A percentile compares a stretch with the other conserved stretches of the same genome.
Conservation (phyloP, 108 stramenopile species). For the Ochromonas danica region DNA sequence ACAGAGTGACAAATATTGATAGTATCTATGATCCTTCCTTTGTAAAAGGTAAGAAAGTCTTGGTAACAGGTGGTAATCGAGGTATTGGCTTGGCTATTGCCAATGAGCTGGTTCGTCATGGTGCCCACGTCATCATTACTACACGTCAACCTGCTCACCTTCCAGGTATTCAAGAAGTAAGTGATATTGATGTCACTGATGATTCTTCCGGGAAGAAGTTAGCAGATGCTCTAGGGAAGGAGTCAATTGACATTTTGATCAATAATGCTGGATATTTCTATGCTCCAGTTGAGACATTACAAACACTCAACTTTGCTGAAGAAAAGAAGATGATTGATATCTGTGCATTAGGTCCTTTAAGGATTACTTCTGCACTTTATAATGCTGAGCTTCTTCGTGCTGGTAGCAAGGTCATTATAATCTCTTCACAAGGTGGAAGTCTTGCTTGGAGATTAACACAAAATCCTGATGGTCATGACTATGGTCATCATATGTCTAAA, state of each 20-base stretch:
- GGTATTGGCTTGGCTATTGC: constrained; percentile 76
- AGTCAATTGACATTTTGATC: constrained; percentile 72
- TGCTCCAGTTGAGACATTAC: constrained; percentile 67
- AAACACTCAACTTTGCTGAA: constrained; percentile 74
- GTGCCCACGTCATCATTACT: constrained; percentile 71
- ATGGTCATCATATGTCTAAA: constrained; percentile 88
- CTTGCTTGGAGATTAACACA: constrained; percentile 73
- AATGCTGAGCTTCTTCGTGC: constrained; percentile 62
- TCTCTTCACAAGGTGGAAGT: constrained; percentile 83
- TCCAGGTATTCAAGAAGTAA: constrained; percentile 57
- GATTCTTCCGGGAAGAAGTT: constrained; percentile 67
- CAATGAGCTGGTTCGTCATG: constrained; percentile 60
- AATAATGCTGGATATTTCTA: constrained; percentile 85
- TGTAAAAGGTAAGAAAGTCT: constrained; percentile 67
- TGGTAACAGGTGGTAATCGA: constrained; percentile 81
- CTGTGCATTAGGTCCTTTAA: constrained; percentile 78
- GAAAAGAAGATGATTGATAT: constrained; percentile 82
- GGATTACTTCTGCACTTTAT: constrained; percentile 70
- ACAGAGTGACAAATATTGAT: constrained; percentile 68
- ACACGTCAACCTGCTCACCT: constrained; percentile 61
- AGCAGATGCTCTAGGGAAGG: constrained; percentile 61
- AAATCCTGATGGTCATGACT: constrained; percentile 74
- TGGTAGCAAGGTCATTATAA: constrained; percentile 74
- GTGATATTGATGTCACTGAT: constrained; percentile 76
- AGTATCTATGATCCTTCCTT: constrained; percentile 64